phyloP scores from a whole-genome alignment of 176 grass and related monocot genomes.

The Carex parvula region DNA sequence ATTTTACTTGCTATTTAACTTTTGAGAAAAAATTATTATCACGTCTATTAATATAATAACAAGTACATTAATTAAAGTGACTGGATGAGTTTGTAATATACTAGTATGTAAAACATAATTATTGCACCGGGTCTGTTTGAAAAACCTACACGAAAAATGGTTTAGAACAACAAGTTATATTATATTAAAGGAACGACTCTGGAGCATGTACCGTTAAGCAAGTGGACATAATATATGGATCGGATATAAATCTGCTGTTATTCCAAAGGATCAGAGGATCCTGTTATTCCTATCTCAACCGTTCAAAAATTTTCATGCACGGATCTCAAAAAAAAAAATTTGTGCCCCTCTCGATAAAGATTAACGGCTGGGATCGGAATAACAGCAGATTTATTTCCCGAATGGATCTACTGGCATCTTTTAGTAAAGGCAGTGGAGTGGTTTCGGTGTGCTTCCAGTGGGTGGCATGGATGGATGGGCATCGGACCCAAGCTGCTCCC shows the following conservation, averaged over 20 bases:
- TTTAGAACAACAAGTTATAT: conserved; percentile 1
- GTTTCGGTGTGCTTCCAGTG: conserved; percentile 21
- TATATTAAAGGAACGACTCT: conserved; percentile 17
- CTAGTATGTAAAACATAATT: neutral
- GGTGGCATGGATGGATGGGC: conserved; percentile 31
- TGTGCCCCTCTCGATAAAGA: no score
- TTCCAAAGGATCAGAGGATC: no score
- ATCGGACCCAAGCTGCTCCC: no score
- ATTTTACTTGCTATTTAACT: neutral
- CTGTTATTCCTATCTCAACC: no score
- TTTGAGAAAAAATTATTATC: neutral
- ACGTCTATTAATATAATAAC: neutral
- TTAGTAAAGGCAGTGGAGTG: conserved; percentile 13
- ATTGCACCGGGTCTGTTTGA: conserved; percentile 1
- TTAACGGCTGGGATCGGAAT: no score
- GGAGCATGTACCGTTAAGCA: conserved; percentile 20
- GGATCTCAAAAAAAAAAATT: no score
- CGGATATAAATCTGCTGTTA: neutral
- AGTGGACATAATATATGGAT: conserved; percentile 39
- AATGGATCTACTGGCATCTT: neutral
- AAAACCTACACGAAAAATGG: neutral
- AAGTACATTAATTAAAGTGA: neutral
- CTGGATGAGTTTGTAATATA: neutral
- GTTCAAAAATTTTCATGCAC: no score
- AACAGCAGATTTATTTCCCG: no score